A percentile compares a stretch with the other conserved stretches of the same genome.
Conservation (phyloP, 805 yeast genomes). For the Ogataea wickerhamii region DNA sequence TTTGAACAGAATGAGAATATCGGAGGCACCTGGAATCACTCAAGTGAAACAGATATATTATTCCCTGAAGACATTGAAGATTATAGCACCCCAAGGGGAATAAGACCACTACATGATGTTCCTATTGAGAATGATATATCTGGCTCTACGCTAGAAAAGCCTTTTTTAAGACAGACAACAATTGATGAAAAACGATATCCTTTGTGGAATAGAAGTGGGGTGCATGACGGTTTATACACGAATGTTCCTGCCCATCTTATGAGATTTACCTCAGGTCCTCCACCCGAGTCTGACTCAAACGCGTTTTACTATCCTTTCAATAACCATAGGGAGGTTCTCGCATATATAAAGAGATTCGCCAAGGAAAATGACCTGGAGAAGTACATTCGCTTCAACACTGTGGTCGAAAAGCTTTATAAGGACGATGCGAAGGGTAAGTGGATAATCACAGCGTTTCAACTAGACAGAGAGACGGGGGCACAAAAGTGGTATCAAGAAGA, state of each 20-base stretch:
- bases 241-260: slow-evolving; percentile 61
- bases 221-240: slow-evolving; percentile 65
- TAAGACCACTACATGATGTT: neutral
- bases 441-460: slow-evolving; percentile 27
- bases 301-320: slow-evolving; percentile 38
- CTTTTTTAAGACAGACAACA: slow-evolving; percentile 21
- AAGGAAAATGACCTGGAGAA: slow-evolving; percentile 32
- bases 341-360: slow-evolving; percentile 54
- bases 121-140: neutral
- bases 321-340: slow-evolving; percentile 52
- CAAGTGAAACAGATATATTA: slow-evolving; percentile 18
- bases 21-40: slow-evolving; percentile 38
- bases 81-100: neutral
- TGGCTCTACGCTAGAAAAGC: slow-evolving; percentile 17
- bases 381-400: slow-evolving; percentile 44
- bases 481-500: slow-evolving; percentile 39
- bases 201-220: slow-evolving; percentile 42
- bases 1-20: slow-evolving; percentile 36
- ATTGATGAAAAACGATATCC: neutral
- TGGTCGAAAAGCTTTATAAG: slow-evolving; percentile 33
- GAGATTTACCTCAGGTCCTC: slow-evolving; percentile 55
- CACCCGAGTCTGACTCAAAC: slow-evolving; percentile 33
- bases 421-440: slow-evolving; percentile 32
- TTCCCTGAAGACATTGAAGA: slow-evolving; percentile 11
- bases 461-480: slow-evolving; percentile 6